phyloP scores from a whole-genome alignment of 352 stramenopile species.

The Pythium rishiriense region DNA sequence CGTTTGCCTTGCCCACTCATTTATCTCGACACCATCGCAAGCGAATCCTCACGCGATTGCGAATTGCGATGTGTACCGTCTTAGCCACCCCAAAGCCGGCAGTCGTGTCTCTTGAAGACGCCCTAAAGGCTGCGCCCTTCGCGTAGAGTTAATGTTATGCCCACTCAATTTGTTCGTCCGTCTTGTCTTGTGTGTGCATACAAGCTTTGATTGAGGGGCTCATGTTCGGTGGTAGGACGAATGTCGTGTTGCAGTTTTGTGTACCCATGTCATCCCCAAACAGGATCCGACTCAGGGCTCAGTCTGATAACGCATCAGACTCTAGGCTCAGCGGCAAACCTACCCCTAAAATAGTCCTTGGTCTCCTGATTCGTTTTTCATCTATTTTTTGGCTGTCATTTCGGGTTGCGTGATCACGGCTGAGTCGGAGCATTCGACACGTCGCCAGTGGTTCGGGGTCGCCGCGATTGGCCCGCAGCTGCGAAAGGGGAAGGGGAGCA shows the following conservation, averaged over 20 bases:
- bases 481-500: neutral
- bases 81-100: neutral
- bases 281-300: too few relatives aligned
- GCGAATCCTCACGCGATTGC: neutral
- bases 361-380: neutral
- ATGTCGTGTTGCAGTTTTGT: neutral
- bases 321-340: too few relatives aligned
- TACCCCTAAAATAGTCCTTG: too few relatives aligned
- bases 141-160: conserved; percentile 27
- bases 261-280: neutral
- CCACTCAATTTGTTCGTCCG: conserved; percentile 5
- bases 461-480: conserved; percentile 9
- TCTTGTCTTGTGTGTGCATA: neutral
- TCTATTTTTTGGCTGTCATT: neutral
- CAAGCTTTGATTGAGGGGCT: too few relatives aligned
- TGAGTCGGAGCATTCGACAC: conserved; percentile 4
- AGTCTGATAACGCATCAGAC: too few relatives aligned
- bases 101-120: neutral
- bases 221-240: neutral
- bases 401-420: conserved; percentile 8
- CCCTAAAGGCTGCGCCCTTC: neutral
- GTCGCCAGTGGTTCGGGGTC: conserved; percentile 17
- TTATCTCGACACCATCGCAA: conserved; percentile 15
- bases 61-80: conserved; percentile 1
- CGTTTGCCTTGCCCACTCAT: conserved; percentile 7